Conservation (phyloP, 345 rosid genomes). For the Kernera saxatilis region DNA sequence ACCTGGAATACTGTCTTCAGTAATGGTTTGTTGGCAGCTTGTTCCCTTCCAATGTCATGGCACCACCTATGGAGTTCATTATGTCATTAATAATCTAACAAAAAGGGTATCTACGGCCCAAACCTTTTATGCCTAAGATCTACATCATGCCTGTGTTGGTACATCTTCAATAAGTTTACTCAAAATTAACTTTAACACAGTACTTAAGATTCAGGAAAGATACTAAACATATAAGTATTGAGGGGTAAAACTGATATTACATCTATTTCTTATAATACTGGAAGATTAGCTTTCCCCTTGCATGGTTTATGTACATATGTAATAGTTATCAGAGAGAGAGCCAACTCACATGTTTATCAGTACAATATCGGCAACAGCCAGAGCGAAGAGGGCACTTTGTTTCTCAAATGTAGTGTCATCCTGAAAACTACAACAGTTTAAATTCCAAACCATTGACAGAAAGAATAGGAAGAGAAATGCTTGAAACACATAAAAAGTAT, state of each 20-base stretch:
- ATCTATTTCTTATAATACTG: neutral
- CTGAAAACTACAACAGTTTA: slow-evolving; percentile 32
- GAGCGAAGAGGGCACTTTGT: slow-evolving; percentile 69
- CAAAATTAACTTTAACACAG: neutral
- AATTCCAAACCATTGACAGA: neutral
- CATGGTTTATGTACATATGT: neutral
- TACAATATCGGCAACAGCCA: slow-evolving; percentile 72
- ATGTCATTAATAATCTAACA: slow-evolving; percentile 7
- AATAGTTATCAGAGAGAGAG: neutral
- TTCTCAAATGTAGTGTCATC: slow-evolving; percentile 79
- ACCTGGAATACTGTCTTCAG: slow-evolving; percentile 92
- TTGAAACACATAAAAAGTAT: neutral
- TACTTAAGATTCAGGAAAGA: neutral
- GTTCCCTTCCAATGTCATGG: slow-evolving; percentile 92
- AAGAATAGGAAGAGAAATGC: neutral
- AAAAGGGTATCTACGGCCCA: neutral
- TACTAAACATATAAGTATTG: neutral
- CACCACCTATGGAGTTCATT: slow-evolving; percentile 60
- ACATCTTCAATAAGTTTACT: neutral
- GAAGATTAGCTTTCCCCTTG: neutral
- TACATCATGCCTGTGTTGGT: neutral
- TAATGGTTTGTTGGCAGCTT: slow-evolving; percentile 89
- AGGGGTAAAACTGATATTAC: neutral
- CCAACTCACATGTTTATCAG: slow-evolving; percentile 62
- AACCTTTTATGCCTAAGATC: neutral